Percentiles rank a stretch among this genome's conserved stretches.
Evolutionary conservation across 139 green algal genomes (phyloP).

Genomic region (Limnomonas spitsbergensis): DNA sequence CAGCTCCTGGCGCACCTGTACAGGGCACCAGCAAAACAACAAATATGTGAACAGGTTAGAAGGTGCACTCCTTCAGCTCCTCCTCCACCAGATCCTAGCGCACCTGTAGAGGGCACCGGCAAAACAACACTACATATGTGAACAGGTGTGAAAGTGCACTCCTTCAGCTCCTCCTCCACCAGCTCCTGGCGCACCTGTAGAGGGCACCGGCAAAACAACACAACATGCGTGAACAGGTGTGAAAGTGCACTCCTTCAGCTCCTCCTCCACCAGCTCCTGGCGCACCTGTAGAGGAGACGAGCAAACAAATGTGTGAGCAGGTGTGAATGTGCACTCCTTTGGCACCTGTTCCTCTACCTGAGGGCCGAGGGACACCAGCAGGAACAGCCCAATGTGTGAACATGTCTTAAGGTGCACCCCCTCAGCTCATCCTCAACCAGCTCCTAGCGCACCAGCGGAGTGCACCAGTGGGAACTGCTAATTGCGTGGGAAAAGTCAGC

Average conservation of each 20-base stretch:
- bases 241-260: slow-evolving; percentile 13
- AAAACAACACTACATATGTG: background rate
- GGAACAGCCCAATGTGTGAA: background rate
- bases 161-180: slow-evolving; percentile 5
- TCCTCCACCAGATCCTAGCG: background rate
- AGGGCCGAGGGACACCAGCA: background rate
- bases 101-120: background rate
- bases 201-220: background rate
- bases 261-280: slow-evolving; percentile 4
- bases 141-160: slow-evolving; percentile 12
- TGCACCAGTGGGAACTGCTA: no score
- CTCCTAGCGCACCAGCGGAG: background rate
- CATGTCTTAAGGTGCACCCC: slow-evolving; percentile 3
- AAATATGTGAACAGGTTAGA: background rate
- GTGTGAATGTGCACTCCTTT: slow-evolving; percentile 10
- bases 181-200: background rate
- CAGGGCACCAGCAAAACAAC: background rate
- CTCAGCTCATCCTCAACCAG: background rate
- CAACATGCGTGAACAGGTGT: background rate
- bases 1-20: background rate
- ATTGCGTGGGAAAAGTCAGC: no score
- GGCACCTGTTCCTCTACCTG: background rate
- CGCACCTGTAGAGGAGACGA: background rate
- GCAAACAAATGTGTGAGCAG: background rate
- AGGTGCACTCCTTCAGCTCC: slow-evolving; percentile 10